Evolutionary conservation across 2,329 filamentous ascomycete species (phyloP).

Genomic region (Orbilia oligospora): DNA sequence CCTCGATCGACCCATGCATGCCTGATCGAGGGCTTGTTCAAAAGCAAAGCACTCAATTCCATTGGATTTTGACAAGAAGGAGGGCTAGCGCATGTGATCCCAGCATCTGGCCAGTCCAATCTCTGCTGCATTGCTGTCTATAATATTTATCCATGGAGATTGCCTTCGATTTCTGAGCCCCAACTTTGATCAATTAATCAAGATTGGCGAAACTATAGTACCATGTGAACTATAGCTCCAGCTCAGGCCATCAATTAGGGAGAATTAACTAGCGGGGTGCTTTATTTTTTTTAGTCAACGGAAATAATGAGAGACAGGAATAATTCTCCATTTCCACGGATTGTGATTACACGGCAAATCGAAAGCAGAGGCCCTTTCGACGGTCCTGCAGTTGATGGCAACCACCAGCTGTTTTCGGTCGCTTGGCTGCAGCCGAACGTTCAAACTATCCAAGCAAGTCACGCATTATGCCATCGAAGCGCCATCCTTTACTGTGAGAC

Average conservation of each 20-base stretch:
- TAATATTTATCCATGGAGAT: conserved; percentile 20
- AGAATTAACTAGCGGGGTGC: background rate
- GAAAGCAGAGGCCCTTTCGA: background rate
- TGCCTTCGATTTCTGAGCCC: conserved; percentile 14
- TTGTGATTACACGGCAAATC: conserved; percentile 29
- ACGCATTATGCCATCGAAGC: conserved; percentile 47
- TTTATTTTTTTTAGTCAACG: background rate
- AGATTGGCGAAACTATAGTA: conserved; percentile 59
- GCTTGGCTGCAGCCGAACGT: conserved; percentile 15
- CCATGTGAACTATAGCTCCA: conserved; percentile 48
- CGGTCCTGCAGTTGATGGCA: background rate
- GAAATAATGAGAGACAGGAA: background rate
- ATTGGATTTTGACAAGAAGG: background rate
- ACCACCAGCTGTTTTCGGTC: conserved; percentile 33
- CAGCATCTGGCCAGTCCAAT: conserved; percentile 28
- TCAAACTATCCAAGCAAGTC: conserved; percentile 3
- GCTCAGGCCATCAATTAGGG: background rate
- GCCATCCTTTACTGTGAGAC: conserved; percentile 46
- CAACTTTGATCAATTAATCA: conserved; percentile 17
- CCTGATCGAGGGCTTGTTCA: background rate
- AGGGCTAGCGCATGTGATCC: conserved; percentile 38
- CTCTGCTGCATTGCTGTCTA: conserved; percentile 1
- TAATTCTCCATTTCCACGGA: background rate
- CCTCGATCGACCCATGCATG: background rate
- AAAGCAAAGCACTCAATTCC: background rate